Evolutionary conservation across 164 flowering plant genomes (phyloP).

Genomic region (Tetrastigma voinierianum): DNA sequence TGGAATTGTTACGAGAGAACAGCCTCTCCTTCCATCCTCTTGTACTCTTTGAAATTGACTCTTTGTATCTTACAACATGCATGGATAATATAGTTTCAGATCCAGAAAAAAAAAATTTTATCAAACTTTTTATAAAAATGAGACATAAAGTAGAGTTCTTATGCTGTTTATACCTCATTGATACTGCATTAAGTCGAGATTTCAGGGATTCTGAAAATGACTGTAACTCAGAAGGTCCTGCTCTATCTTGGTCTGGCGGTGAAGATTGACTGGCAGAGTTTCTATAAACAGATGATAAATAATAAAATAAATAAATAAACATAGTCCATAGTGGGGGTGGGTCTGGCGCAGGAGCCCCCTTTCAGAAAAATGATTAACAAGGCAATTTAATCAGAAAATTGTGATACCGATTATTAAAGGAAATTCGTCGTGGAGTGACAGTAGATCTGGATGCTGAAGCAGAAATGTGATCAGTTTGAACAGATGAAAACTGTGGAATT

Average conservation of each 20-base stretch:
- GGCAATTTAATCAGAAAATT: slow-evolving; percentile 7
- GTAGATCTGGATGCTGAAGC: slow-evolving; percentile 45
- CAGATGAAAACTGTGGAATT: slow-evolving; percentile 24
- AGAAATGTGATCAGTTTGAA: slow-evolving; percentile 34
- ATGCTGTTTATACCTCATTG: slow-evolving; percentile 45
- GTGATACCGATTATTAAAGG: slow-evolving; percentile 37
- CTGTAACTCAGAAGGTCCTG: slow-evolving; percentile 87
- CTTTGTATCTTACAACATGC: slow-evolving; percentile 51
- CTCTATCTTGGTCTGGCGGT: slow-evolving; percentile 50
- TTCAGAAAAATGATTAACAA: neutral
- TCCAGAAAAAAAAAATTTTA: neutral
- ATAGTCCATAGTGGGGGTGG: neutral
- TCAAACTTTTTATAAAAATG: neutral
- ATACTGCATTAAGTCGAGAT: slow-evolving; percentile 67
- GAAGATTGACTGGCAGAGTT: slow-evolving; percentile 46
- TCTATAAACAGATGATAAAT: slow-evolving; percentile 17
- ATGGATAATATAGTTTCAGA: neutral
- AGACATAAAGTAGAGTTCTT: neutral
- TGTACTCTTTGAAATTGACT: slow-evolving; percentile 74
- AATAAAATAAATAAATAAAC: neutral
- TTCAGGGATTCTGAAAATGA: slow-evolving; percentile 76
- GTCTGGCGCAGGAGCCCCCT: no score
- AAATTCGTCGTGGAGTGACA: slow-evolving; percentile 20
- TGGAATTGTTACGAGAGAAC: slow-evolving; percentile 60
- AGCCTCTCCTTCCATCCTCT: slow-evolving; percentile 81